Evolutionary conservation across 345 rosid genomes (phyloP).

Genomic region (Acer yangbiense): DNA sequence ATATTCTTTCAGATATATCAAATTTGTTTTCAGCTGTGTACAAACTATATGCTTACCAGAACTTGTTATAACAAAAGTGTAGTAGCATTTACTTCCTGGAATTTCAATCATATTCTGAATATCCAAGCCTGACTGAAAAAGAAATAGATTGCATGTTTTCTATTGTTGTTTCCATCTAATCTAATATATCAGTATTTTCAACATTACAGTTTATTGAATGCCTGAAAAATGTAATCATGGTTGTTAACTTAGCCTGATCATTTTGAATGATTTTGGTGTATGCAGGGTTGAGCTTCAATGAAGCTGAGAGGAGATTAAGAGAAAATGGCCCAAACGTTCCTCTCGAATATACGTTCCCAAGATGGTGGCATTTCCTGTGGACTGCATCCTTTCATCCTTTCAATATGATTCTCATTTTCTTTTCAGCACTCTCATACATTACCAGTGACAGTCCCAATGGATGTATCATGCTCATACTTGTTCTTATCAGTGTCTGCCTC

Average conservation of each 20-base stretch:
- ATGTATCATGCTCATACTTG: slow-evolving; percentile 63
- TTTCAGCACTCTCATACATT: slow-evolving; percentile 61
- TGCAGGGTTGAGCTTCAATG: slow-evolving; percentile 67
- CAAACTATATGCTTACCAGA: no score
- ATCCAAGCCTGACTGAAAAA: no score
- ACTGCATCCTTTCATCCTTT: slow-evolving; percentile 71
- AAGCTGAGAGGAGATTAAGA: slow-evolving; percentile 66
- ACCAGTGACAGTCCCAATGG: slow-evolving; percentile 70
- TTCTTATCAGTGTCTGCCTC: slow-evolving; percentile 62
- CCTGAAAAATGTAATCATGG: no score
- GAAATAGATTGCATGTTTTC: no score
- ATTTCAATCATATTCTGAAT: no score
- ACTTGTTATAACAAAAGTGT: no score
- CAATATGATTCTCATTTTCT: slow-evolving; percentile 62
- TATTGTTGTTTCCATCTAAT: no score
- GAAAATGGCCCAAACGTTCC: slow-evolving; percentile 72
- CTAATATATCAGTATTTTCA: no score
- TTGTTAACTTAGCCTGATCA: neutral
- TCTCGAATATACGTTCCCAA: slow-evolving; percentile 43
- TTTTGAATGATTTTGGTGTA: slow-evolving; percentile 5
- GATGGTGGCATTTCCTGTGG: slow-evolving; percentile 72
- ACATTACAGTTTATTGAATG: no score
- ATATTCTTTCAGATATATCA: no score
- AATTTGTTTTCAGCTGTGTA: no score
- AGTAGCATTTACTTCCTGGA: no score